Evolutionary conservation across 169 alveolate species (phyloP), one percentile per base, ranked within the genome.

Genomic region (Cryptosporidium ryanae): DNA sequence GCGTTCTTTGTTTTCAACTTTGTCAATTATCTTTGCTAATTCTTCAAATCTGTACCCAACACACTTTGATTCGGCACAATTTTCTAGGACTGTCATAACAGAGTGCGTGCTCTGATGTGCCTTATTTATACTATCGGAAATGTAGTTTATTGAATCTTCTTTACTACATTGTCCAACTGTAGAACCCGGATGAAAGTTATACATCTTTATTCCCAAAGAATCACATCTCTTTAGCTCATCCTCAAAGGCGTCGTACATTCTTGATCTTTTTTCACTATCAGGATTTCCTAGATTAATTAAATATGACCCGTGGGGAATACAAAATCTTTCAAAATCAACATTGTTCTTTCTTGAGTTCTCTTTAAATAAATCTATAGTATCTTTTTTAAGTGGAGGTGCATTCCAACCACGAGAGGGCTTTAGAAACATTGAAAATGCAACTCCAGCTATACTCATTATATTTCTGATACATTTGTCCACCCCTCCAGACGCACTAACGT

Each of bases 401-500:
- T 91, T 94, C 97, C 97, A 95, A 65, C 94, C 84, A 46, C 97
- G 93, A 82, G 94, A 96, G 66, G 94, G 92, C 82, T 95, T 95
- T 44, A 95, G 92, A 68, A 95, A 95, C 64, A 94, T 81, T 2
- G 97, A 96, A 90, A 95, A 94, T 5, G 97, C 92, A 76, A 17
- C 38, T 84, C 96, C 96, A n/a, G 92, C 91, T 8, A 94, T 90
- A 70, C 93, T 92, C 89, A 91, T 89, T n/a, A 96, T 92, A 76
- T 94, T 94, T 2, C 67, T 52, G 6, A 93, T 95, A 1, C 96
- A 91, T 65, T 91, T 84, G 50, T 95, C 96, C 21, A 92, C 95
- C 52, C 97, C 97, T 7, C 97, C 97, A 27, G 96, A 89, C 1
- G 97, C 96, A 6, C 96, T 93, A 31, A 95, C 92, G 65, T 95